Evolutionary conservation across 2,329 filamentous ascomycete genomes (phyloP), one percentile per base, ranked within the genome.

Genomic region (Sporothrix brunneoviolacea): DNA sequence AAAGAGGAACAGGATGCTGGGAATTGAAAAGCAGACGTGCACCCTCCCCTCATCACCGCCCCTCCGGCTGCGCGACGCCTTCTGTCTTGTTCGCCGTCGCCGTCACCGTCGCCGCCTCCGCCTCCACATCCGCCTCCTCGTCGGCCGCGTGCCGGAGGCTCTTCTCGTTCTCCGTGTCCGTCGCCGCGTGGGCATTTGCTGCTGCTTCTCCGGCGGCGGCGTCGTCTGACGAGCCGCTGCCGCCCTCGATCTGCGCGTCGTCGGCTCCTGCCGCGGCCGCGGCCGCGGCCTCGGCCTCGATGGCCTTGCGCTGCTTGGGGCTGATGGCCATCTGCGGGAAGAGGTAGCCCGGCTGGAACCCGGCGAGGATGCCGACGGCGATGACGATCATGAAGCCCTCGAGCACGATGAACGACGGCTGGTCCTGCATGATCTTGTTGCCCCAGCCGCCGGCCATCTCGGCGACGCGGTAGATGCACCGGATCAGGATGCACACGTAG

Each of bases 371-470:
- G 16, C 68, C 60, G 15, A 70, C 70, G 22, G 74, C 70, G 51
- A 81, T 64, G 22, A 77, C 61, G 48, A 80, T 66, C 62, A 80
- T 72, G 50, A 71, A 70, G 54, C 71, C 69, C 58, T 84, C 80
- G 35, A 83, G 70, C 12, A 77, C 72, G 53, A 82, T 71, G 58
- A 83, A 84, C 16, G 73, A 75, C 39, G 70, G 66, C 66, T 84
- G 69, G 62, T 83, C 73, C 57, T 80, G 77, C 79, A 84, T 83
- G 61, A 83, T 77, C 15, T 69, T 60, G 64, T 80, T 82, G 9
- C 76, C 77, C 79, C 80, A 84, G 18, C 81, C 80, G 22, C 77
- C 77, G 2, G 76, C 74, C 77, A 84, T 82, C 61, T 84, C 80
- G 1, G 74, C 76, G 48, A 83, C 13, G 8, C 76, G 72, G 62